These are phyloP conservation scores for Byssochlamys sp. DNA, from an alignment of 2,329 filamentous ascomycete species.

Conservation along the genomic window DNA sequence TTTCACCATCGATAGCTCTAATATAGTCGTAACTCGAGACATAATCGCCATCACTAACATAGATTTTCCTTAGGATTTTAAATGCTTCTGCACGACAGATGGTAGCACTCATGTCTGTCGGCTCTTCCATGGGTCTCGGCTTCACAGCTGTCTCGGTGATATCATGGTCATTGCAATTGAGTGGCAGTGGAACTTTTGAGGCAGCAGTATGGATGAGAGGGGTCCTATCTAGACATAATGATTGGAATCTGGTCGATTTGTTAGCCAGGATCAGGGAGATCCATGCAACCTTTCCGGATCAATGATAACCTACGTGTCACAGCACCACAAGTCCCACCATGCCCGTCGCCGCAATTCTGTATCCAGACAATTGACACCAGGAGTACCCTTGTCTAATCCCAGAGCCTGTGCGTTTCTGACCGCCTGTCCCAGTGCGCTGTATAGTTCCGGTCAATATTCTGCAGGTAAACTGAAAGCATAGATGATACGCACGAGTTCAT, in stretches of 20 bases:
- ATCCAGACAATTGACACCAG: conserved; percentile 10
- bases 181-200: conserved; percentile 14
- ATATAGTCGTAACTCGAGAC: conserved; percentile 14
- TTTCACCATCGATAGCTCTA: conserved; percentile 12
- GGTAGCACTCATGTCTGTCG: conserved; percentile 14
- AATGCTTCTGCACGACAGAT: conserved; percentile 13
- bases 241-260: conserved; percentile 13
- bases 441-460: background rate
- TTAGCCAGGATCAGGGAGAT: background rate
- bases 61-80: conserved; percentile 12
- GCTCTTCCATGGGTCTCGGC: conserved; percentile 10
- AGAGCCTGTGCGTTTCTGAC: conserved; percentile 17
- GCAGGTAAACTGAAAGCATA: background rate
- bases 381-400: conserved; percentile 13
- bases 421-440: conserved; percentile 14
- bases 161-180: conserved; percentile 17
- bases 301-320: conserved; percentile 12
- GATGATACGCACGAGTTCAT: conserved; percentile 20
- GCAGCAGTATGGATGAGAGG: conserved; percentile 16
- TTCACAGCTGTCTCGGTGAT: conserved; percentile 11
- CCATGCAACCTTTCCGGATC: background rate
- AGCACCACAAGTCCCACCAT: conserved; percentile 17
- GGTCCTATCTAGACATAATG: conserved; percentile 16
- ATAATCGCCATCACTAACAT: conserved; percentile 10
- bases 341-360: conserved; percentile 15